Base-by-base conservation (phyloP, 768 basidiomycete genomes). In the Paxillus rubicundulus region DNA sequence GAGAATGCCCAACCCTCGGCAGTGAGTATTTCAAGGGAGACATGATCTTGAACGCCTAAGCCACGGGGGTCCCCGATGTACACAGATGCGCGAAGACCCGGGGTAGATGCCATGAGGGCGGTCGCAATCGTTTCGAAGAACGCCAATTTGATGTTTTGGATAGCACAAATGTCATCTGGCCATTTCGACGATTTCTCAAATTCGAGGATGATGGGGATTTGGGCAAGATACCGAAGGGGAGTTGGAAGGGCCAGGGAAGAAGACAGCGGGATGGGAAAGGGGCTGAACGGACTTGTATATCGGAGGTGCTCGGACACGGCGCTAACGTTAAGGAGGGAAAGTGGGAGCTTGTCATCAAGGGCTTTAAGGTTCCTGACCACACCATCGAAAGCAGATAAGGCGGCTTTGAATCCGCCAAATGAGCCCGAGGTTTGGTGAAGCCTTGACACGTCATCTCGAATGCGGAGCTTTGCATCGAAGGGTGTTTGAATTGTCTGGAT, bases 121-220 rank as follows among this genome's bases (percentile, higher is more conserved):
- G 76, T 73, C 1, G 87, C 92, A 7, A 98, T 76, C 37, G 83
- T 82, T 63, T 93, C 90, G 55, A 98, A 82, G 65, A 98, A 88
- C 0, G 95, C 96, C 1, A 96, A 74, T 68, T 98, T 98, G 69
- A 93, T 86, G 56, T 92, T 92, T 67, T 97, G 96, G 43, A 98
- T 89, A 0, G 94, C 93, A 16, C 76, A 78, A 4, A 98, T 78
- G 58, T 98, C 93, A 62, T 98, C 95, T 0, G 97, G 96, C 97
- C 97, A 99, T 55, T 82, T 82, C 0, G 87, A 84, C 0, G 93
- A 96, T 55, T 87, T 89, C 66, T 98, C 96, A 61, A 98, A 97
- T 67, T 95, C 89, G 30, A 98, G 70, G 20, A 93, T 67, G 44
- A 93, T 72, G 13, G 88, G 81, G 57, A 93, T 87, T 3, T 81